A percentile compares a stretch with the other conserved stretches of the same genome.
Evolutionary conservation across 2,329 filamentous ascomycete species (phyloP).

Genomic region (Alternaria longipes): DNA sequence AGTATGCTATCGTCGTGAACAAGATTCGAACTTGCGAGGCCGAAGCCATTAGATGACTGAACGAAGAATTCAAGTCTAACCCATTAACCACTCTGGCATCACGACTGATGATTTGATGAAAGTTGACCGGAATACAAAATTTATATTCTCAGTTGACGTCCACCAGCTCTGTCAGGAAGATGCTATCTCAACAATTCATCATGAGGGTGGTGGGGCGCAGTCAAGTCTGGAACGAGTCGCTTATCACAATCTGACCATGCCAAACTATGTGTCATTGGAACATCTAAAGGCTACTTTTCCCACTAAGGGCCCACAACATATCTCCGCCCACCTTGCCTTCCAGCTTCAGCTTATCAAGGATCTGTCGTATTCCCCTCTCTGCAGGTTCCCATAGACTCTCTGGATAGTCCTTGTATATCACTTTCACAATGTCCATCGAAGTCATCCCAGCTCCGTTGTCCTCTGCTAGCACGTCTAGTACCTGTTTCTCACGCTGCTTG

Average conservation of each 20-base stretch:
- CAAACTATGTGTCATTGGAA: slow-evolving; percentile 6
- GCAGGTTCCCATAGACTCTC: slow-evolving; percentile 79
- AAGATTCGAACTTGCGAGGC: slow-evolving; percentile 41
- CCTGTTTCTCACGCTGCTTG: slow-evolving; percentile 72
- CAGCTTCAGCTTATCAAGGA: slow-evolving; percentile 77
- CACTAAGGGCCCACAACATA: slow-evolving; percentile 48
- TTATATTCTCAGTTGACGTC: fast-evolving
- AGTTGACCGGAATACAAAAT: fast-evolving
- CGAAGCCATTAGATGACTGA: slow-evolving; percentile 55
- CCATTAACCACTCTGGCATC: slow-evolving; percentile 56
- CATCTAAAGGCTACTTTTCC: slow-evolving; percentile 44
- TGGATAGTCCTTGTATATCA: slow-evolving; percentile 84
- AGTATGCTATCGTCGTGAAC: not conserved
- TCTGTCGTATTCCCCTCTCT: slow-evolving; percentile 76
- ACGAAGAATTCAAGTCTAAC: slow-evolving; percentile 53
- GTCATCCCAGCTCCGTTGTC: slow-evolving; percentile 63
- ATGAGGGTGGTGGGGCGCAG: slow-evolving; percentile 1
- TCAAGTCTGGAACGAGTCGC: slow-evolving; percentile 1
- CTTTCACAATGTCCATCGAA: slow-evolving; percentile 83
- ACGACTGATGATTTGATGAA: slow-evolving; percentile 28
- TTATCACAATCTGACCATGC: not conserved
- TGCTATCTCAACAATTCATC: no score
- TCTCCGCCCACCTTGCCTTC: slow-evolving; percentile 71
- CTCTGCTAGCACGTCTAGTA: slow-evolving; percentile 48
- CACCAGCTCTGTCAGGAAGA: no score